Conservation (phyloP, 164 flowering plant species). For the Dillenia turbinata region DNA sequence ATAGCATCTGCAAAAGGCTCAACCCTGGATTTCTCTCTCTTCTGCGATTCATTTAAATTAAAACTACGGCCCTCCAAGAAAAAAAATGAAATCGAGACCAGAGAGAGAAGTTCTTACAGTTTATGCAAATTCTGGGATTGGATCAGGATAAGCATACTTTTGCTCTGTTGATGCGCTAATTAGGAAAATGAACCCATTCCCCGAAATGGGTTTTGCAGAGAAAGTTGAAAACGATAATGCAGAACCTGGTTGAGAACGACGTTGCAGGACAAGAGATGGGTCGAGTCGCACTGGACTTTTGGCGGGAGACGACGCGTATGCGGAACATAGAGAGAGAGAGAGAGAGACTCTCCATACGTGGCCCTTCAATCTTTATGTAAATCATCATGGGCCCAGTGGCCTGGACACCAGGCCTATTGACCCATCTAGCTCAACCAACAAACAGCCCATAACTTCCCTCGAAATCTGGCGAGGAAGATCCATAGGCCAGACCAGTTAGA, state of each 20-base stretch:
- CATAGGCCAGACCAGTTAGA: too few relatives aligned
- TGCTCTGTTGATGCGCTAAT: conserved; percentile 12
- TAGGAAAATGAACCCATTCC: conserved; percentile 4
- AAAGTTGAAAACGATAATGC: conserved; percentile 6
- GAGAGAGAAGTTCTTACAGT: conserved; percentile 19
- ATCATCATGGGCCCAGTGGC: too few relatives aligned
- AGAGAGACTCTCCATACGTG: too few relatives aligned
- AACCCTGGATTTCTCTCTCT: conserved; percentile 45
- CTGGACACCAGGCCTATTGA: too few relatives aligned
- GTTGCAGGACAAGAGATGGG: conserved; percentile 8
- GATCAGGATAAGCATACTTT: conserved; percentile 44
- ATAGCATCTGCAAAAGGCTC: conserved; percentile 49
- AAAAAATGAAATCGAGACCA: background rate
- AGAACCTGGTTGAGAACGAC: background rate
- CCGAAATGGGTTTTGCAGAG: conserved; percentile 12
- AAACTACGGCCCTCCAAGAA: background rate
- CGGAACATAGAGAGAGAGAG: too few relatives aligned
- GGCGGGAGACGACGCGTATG: background rate
- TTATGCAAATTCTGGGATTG: conserved; percentile 53
- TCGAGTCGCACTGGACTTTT: conserved; percentile 10
- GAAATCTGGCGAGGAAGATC: too few relatives aligned
- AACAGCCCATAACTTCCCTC: too few relatives aligned
- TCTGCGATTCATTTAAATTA: conserved; percentile 24
- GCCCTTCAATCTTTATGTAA: too few relatives aligned
- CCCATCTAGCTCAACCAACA: too few relatives aligned